Evolutionary conservation across 2,329 filamentous ascomycete genomes (phyloP).

Genomic region (Colletotrichum chrysophilum): DNA sequence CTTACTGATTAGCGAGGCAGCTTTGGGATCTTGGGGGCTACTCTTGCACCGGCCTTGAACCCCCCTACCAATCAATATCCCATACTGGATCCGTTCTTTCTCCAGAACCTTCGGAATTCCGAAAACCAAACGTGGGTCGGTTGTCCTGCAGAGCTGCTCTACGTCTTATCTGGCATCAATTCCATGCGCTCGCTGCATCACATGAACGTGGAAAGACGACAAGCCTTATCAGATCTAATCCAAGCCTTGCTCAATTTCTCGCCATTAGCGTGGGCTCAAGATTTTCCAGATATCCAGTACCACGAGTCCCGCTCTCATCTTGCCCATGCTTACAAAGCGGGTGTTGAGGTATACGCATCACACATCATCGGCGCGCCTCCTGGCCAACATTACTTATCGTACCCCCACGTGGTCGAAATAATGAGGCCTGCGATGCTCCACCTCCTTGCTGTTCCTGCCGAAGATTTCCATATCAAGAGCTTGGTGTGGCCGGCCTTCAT

Average conservation of each 20-base stretch:
- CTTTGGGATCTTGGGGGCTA: slow-evolving; percentile 8
- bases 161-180: background rate
- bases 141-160: slow-evolving; percentile 10
- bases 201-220: background rate
- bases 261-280: background rate
- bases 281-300: background rate
- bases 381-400: background rate
- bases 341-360: slow-evolving; percentile 6
- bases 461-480: slow-evolving; percentile 16
- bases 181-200: background rate
- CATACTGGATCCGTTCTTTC: background rate
- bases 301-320: slow-evolving; percentile 1
- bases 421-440: background rate
- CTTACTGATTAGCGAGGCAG: background rate
- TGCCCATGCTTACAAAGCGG: slow-evolving; percentile 7
- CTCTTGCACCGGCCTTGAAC: background rate
- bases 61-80: background rate
- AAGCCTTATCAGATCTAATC: background rate
- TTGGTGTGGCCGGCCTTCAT: slow-evolving; percentile 12
- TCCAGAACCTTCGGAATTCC: background rate
- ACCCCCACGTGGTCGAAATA: background rate
- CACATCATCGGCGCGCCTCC: background rate
- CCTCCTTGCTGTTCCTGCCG: background rate
- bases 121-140: slow-evolving; percentile 15
- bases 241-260: background rate